phyloP scores from a whole-genome alignment of 83 land plant species.

The Diphasiastrum complanatum region DNA sequence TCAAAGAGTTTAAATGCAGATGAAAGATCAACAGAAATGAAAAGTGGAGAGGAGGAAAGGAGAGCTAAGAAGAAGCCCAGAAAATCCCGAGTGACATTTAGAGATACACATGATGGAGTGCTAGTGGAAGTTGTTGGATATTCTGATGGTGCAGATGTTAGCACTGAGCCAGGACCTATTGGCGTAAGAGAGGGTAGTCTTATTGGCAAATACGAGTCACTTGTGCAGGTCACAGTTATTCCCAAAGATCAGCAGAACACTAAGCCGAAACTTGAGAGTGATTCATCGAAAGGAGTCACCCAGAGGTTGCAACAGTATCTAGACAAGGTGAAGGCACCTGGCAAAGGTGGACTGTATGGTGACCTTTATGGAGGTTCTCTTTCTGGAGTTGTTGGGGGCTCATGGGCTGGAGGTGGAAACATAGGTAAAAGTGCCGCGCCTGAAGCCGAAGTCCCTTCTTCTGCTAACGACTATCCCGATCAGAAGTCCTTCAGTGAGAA shows the following conservation, averaged over 20 bases:
- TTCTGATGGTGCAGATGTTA: constrained; percentile 99
- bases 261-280: constrained; percentile 25
- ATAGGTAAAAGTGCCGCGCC: constrained; percentile 10
- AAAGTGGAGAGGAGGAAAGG: too few species aligned
- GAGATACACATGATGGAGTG: constrained; percentile 77
- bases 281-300: constrained; percentile 60
- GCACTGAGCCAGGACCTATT: constrained; percentile 88
- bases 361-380: constrained; percentile 81
- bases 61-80: constrained; percentile 48
- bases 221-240: constrained; percentile 83
- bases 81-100: constrained; percentile 58
- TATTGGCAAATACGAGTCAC: constrained; percentile 90
- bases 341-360: constrained; percentile 70
- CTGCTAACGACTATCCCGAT: too few species aligned
- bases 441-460: constrained; percentile 17
- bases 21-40: constrained; percentile 18
- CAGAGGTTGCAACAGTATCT: constrained; percentile 65
- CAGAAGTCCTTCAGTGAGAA: too few species aligned
- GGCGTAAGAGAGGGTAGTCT: constrained; percentile 97
- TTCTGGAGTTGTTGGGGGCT: constrained; percentile 58
- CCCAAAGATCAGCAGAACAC: constrained; percentile 75
- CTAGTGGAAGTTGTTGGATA: constrained; percentile 83
- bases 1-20: constrained; percentile 28
- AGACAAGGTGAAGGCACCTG: constrained; percentile 67
- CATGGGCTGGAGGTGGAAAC: constrained; percentile 63